Base-by-base conservation (phyloP, 306 rosid genomes). In the Sicyos edulis region DNA sequence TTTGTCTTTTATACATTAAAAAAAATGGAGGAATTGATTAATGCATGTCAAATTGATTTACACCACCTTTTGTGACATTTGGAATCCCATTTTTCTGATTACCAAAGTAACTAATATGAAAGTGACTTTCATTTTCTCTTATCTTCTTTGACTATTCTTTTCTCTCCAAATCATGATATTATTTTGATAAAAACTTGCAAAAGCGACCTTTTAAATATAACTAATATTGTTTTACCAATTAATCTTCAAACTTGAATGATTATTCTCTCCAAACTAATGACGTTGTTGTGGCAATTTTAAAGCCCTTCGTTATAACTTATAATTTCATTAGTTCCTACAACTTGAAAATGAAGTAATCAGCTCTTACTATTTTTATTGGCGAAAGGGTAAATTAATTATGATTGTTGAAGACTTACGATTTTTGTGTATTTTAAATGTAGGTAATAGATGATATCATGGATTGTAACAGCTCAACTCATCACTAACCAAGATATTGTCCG, bases 61-160 rank as follows among this genome's bases (percentile, higher is more conserved):
- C 54, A 66, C 37, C 37, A 20, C 54, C 40, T 66, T 66, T 66
- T 20, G 3, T 44, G 37, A 15, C 37, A 45, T 40, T 40, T 66
- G 55, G 20, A 66, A 66, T 66, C 71, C 54, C 19, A 20, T 5
- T 66, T 65, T 65, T 65, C 10, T 66, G 32, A 44, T 66, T 45
- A 10, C 72, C 54, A 66, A 20, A 66, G 72, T 66, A 66, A 66
- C 55, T 66, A 66, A 66, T 54, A 66, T 66, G 72, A 66, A 66
- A 66, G 55, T 2, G 72, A 66, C 72, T 66, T 64, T 64, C 29
- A 26, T 26, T 26, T 64, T 42, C 52, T 40, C 3, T 64, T 4
- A 63, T 16, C 15, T 17, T 54, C 7, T 37, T 34, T 62, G 4
- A 37, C 51, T 63, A 34, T 63, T 63, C 8, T 63, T 62, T 63